Evolutionary conservation across 108 stramenopile genomes (phyloP), one percentile per base, ranked within the genome.

Genomic region (Fistulifera solaris): DNA sequence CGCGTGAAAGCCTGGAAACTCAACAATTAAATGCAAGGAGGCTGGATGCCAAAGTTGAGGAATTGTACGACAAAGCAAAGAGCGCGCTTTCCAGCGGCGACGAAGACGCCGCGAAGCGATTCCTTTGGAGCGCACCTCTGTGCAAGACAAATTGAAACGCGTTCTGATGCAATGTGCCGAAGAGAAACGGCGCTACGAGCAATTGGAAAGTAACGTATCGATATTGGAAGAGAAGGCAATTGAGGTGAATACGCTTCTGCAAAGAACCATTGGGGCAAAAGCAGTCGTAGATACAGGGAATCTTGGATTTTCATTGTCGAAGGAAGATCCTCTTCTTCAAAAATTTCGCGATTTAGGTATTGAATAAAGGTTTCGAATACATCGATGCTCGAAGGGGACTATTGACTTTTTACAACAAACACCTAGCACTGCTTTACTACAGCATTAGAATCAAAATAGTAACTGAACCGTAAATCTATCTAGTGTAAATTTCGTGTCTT

Each of bases 301-400:
- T 39, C 23, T 64, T 47, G 66, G 61, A 1, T 54, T 85, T 8
- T 72, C 84, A 8, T 50, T 86, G 38, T 54, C 73, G 14, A 28
- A 22, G 1, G 83, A 85, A 57, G 89, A 91, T 65, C 89, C 89
- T 0, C 54, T 91, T 41, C 60, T 91, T 13, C 49, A 74, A 48
- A 82, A 87, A 53, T 91, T 91, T 61, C 54, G 65, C 15, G 89
- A 91, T 59, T n/a, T 81, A 31, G 89, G 85, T 16, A 81, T 84
- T 23, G 74, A 78, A 27, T 78, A 45, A 35, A 35, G 31, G 31
- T 35, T 35, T 35, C 31, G 8, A n/a, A n/a, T n/a, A n/a, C n/a
- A n/a, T n/a, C n/a, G n/a, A n/a, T n/a, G n/a, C n/a, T n/a, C n/a
- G n/a, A n/a, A n/a, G n/a, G n/a, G n/a, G n/a, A n/a, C n/a, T n/a